Conservation (phyloP, 192 early-diverging fungal genomes). For the Backusella parvicylindrica region DNA sequence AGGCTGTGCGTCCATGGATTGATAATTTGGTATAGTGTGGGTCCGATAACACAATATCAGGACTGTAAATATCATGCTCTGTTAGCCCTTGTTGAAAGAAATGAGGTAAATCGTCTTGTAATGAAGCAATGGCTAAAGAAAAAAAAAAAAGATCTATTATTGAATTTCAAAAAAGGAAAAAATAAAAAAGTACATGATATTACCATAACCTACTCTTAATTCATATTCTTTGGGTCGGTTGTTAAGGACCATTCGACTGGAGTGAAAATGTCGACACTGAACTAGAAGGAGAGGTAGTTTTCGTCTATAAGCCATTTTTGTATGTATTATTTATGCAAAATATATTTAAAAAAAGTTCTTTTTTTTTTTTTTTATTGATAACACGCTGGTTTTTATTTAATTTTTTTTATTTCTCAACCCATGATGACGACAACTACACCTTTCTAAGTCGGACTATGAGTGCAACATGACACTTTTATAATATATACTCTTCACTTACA, state of each 20-base stretch:
- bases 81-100: conserved; percentile 49
- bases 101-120: conserved; percentile 46
- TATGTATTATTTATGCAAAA: background rate
- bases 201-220: conserved; percentile 20
- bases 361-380: background rate
- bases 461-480: no score
- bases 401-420: background rate
- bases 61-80: conserved; percentile 44
- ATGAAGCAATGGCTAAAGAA: conserved; percentile 47
- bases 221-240: conserved; percentile 12
- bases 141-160: background rate
- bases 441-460: background rate
- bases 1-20: conserved; percentile 43
- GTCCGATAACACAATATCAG: conserved; percentile 47
- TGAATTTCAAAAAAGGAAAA: background rate
- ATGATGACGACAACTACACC: background rate
- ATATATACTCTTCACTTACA: no score
- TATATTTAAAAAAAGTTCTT: background rate
- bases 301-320: background rate
- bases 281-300: background rate
- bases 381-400: background rate
- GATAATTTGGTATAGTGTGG: conserved; percentile 51
- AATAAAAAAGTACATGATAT: background rate
- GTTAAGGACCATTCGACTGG: background rate
- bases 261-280: background rate